A percentile compares a stretch with the other conserved stretches of the same genome.
Conservation (phyloP, 805 yeast genomes). For the Wickerhamiella galacta region DNA sequence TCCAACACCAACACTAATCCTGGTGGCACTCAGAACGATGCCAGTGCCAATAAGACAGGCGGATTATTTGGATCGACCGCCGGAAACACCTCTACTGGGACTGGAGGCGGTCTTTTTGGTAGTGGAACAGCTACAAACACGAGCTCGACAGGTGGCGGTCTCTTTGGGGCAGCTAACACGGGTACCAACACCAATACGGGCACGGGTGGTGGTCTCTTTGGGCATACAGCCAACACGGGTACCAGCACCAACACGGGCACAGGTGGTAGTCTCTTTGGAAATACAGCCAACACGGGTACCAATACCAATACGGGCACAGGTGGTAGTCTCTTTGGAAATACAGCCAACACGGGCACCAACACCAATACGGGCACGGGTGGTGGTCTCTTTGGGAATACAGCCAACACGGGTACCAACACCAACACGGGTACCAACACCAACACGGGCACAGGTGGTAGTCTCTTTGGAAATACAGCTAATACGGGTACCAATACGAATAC, state of each 20-base stretch:
- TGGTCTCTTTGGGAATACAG: conserved; percentile 3
- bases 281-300: too few relatives aligned
- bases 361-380: neutral
- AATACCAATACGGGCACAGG: neutral
- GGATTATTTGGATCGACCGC: neutral
- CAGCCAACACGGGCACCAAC: too few relatives aligned
- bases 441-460: conserved; percentile 16
- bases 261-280: conserved; percentile 1
- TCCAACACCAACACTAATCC: neutral
- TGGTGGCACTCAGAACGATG: neutral
- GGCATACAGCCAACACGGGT: too few relatives aligned
- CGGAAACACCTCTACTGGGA: too few relatives aligned
- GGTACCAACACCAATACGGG: too few relatives aligned
- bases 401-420: conserved; percentile 4
- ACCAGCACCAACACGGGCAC: neutral
- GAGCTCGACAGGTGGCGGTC: too few relatives aligned
- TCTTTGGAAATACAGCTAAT: conserved; percentile 13
- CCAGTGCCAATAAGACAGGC: neutral
- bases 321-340: conserved; percentile 2
- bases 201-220: too few relatives aligned
- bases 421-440: conserved; percentile 6
- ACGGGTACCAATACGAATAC: conserved; percentile 4
- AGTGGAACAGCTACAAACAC: too few relatives aligned
- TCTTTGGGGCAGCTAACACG: neutral
- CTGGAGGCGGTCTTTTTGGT: too few relatives aligned